A percentile compares a stretch with the other conserved stretches of the same genome.
phyloP scores from a whole-genome alignment of 2,329 filamentous ascomycete species.

The Epichloe sp. region DNA sequence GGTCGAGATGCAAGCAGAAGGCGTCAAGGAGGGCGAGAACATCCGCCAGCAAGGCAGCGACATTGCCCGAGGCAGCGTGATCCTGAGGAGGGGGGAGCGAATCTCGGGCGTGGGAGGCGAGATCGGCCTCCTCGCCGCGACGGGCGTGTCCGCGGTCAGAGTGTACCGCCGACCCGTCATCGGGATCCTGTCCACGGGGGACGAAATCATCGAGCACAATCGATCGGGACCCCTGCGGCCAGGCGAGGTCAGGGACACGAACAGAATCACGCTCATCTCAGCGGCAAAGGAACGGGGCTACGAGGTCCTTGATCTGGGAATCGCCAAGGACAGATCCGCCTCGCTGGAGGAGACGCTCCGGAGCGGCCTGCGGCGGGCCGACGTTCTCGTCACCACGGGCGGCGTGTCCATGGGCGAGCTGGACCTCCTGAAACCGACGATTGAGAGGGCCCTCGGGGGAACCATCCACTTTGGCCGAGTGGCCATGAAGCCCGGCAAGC shows the following conservation, averaged over 20 bases:
- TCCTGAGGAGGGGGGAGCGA: slow-evolving; percentile 72
- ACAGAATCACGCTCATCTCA: slow-evolving; percentile 74
- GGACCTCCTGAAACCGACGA: slow-evolving; percentile 89
- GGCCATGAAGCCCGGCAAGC: slow-evolving; percentile 95
- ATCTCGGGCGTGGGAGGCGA: slow-evolving; percentile 83
- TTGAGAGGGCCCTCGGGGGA: slow-evolving; percentile 83
- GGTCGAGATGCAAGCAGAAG: slow-evolving; percentile 71
- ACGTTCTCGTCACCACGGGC: slow-evolving; percentile 81
- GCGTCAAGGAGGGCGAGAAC: slow-evolving; percentile 69
- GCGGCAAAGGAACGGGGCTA: slow-evolving; percentile 65
- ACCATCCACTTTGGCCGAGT: slow-evolving; percentile 95
- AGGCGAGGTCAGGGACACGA: slow-evolving; percentile 88
- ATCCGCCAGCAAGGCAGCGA: slow-evolving; percentile 87
- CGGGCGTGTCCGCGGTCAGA: slow-evolving; percentile 58
- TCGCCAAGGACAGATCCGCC: slow-evolving; percentile 61
- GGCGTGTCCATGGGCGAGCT: slow-evolving; percentile 97
- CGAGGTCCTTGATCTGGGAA: slow-evolving; percentile 71
- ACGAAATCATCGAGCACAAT: slow-evolving; percentile 76
- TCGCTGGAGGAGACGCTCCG: slow-evolving; percentile 67
- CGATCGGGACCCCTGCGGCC: slow-evolving; percentile 47
- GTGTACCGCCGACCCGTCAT: slow-evolving; percentile 67
- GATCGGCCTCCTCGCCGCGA: slow-evolving; percentile 76
- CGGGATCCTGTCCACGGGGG: slow-evolving; percentile 83
- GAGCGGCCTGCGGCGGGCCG: slow-evolving; percentile 57
- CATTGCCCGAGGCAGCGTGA: slow-evolving; percentile 52